A percentile compares a stretch with the other conserved stretches of the same genome.
These are phyloP conservation scores for Talaromyces wortmannii DNA, from an alignment of 495 filamentous ascomycete genomes.

Conservation along the genomic window DNA sequence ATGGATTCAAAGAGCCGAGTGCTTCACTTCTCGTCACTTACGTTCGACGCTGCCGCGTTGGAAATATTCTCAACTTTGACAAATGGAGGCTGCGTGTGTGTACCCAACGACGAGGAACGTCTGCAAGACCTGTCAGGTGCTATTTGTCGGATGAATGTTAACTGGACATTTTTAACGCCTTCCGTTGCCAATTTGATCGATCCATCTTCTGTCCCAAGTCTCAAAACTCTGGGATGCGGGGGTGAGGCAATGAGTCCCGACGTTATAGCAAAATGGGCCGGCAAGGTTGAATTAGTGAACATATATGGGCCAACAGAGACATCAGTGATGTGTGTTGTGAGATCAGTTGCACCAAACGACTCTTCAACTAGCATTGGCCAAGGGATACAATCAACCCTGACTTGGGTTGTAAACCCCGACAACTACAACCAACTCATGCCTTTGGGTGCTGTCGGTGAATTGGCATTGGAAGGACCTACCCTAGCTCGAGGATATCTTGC, in stretches of 20 bases:
- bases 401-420: slow-evolving; percentile 50
- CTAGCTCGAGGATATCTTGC: slow-evolving; percentile 48
- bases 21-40: slow-evolving; percentile 49
- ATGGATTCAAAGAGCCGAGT: slow-evolving; percentile 32
- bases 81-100: slow-evolving; percentile 53
- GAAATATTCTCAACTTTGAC: slow-evolving; percentile 45
- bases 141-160: slow-evolving; percentile 41
- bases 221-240: slow-evolving; percentile 37
- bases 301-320: slow-evolving; percentile 56
- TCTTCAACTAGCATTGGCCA: slow-evolving; percentile 43
- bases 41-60: slow-evolving; percentile 46
- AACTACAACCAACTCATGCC: slow-evolving; percentile 40
- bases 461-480: slow-evolving; percentile 41
- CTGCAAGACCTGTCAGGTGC: slow-evolving; percentile 41
- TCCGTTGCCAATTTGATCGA: slow-evolving; percentile 44
- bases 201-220: slow-evolving; percentile 33
- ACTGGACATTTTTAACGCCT: slow-evolving; percentile 47
- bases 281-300: slow-evolving; percentile 41
- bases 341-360: slow-evolving; percentile 18
- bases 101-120: slow-evolving; percentile 52
- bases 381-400: slow-evolving; percentile 33
- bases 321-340: slow-evolving; percentile 30
- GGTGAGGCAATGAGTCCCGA: slow-evolving; percentile 43
- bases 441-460: slow-evolving; percentile 47
- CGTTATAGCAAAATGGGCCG: slow-evolving; percentile 48